Conservation (phyloP, 2,329 filamentous ascomycete genomes). For the Ascochyta pisi region DNA sequence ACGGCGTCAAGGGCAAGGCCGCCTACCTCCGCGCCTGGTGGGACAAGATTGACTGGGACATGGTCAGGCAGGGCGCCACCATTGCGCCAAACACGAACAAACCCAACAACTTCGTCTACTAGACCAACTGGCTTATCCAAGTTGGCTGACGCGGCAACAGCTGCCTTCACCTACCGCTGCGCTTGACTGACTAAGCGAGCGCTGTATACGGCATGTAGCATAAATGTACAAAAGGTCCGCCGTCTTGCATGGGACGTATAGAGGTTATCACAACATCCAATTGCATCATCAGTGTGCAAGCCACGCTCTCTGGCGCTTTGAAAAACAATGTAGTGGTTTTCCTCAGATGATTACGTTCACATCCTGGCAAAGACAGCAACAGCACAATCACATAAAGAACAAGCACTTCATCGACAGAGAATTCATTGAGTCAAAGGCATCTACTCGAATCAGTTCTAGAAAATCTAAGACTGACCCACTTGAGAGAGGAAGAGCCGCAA, state of each 20-base stretch:
- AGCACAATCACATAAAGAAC: too few relatives aligned
- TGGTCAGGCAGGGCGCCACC: conserved; percentile 58
- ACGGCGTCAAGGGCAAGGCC: conserved; percentile 76
- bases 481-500: background rate
- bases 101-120: conserved; percentile 14
- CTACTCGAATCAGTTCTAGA: too few relatives aligned
- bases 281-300: too few relatives aligned
- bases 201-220: conserved; percentile 22
- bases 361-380: too few relatives aligned
- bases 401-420: too few relatives aligned
- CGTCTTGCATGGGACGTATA: conserved; percentile 9
- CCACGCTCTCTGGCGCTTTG: too few relatives aligned
- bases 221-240: conserved; percentile 17
- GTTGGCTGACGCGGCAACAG: too few relatives aligned
- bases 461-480: too few relatives aligned
- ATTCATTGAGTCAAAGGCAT: background rate
- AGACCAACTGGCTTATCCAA: background rate
- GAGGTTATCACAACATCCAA: background rate
- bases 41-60: conserved; percentile 83
- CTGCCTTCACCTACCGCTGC: too few relatives aligned
- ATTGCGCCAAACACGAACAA: background rate
- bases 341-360: background rate
- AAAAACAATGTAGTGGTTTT: too few relatives aligned
- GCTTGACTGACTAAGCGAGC: background rate
- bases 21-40: conserved; percentile 84